These are phyloP conservation scores for Gloeopeniophorella convolvens DNA, from an alignment of 768 basidiomycete genomes.

Conservation along the genomic window DNA sequence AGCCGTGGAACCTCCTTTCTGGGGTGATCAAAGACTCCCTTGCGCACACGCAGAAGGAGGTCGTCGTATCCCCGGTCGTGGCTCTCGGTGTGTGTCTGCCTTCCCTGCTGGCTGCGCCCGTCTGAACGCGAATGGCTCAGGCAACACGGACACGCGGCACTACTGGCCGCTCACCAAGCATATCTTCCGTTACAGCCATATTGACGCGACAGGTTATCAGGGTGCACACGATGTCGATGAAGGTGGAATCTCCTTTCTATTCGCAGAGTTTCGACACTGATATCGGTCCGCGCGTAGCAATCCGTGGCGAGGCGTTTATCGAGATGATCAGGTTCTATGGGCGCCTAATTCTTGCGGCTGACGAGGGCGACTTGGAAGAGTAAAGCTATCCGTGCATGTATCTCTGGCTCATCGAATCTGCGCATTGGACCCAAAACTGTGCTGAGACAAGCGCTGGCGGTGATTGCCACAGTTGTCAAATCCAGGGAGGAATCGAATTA, in stretches of 20 bases:
- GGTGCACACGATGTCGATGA: constrained; percentile 30
- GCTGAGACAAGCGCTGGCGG: no score
- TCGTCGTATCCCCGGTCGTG: not conserved
- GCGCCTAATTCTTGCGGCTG: constrained; percentile 55
- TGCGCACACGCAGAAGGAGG: not conserved
- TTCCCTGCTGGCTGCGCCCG: no score
- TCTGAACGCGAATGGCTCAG: no score
- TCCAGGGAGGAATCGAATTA: no score
- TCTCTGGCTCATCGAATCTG: no score
- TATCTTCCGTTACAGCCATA: constrained; percentile 62
- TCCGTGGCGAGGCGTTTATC: constrained; percentile 46
- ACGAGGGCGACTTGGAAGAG: constrained; percentile 37
- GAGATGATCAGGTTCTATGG: constrained; percentile 62
- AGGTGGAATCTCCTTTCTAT: no score
- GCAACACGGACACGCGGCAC: constrained; percentile 36
- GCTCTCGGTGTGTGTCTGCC: not conserved
- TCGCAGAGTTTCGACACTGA: no score
- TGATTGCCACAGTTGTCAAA: no score
- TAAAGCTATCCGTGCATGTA: no score
- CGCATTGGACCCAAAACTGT: no score
- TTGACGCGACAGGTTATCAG: constrained; percentile 29
- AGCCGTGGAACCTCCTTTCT: constrained; percentile 29
- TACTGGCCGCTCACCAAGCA: constrained; percentile 44
- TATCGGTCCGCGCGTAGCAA: no score
- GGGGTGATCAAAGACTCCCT: no score